These are phyloP conservation scores for Suillus sp. DNA, from an alignment of 768 basidiomycete species.

Conservation along the genomic window DNA sequence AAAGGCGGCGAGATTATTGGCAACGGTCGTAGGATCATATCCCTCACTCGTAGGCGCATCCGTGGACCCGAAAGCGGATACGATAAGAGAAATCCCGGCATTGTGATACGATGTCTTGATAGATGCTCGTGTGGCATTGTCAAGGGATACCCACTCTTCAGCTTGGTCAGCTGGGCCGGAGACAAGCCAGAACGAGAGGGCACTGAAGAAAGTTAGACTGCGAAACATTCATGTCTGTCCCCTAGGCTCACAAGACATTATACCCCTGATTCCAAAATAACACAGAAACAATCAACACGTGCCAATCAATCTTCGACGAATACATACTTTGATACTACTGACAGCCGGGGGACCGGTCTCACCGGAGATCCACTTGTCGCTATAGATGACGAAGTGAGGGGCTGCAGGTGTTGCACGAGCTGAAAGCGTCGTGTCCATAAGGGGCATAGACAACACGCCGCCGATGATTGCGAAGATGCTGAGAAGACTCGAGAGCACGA, in stretches of 20 bases:
- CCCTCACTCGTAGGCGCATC: slow-evolving; percentile 58
- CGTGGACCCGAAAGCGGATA: slow-evolving; percentile 59
- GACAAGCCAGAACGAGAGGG: slow-evolving; percentile 56
- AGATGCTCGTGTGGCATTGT: slow-evolving; percentile 44
- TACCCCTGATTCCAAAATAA: slow-evolving; percentile 43
- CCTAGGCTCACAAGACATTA: slow-evolving; percentile 53
- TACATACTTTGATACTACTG: slow-evolving; percentile 33
- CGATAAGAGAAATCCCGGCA: slow-evolving; percentile 62
- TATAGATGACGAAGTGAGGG: slow-evolving; percentile 44
- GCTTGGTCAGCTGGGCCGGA: slow-evolving; percentile 65
- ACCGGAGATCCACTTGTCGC: slow-evolving; percentile 39
- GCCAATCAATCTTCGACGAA: neutral
- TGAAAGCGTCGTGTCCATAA: neutral
- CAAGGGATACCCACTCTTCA: slow-evolving; percentile 53
- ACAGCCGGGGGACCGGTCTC: slow-evolving; percentile 40
- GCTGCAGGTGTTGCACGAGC: slow-evolving; percentile 25
- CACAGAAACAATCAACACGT: neutral
- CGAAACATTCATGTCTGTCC: neutral
- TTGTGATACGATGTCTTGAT: slow-evolving; percentile 55
- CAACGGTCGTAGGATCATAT: slow-evolving; percentile 60
- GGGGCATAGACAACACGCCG: neutral
- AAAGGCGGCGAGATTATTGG: slow-evolving; percentile 65
- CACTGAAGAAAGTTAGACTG: slow-evolving; percentile 27
- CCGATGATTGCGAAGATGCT: neutral
- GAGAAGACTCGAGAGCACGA: slow-evolving; percentile 1